phyloP scores from a whole-genome alignment of 176 grass and related monocot genomes.

The Ampelocalamus luodianensis region DNA sequence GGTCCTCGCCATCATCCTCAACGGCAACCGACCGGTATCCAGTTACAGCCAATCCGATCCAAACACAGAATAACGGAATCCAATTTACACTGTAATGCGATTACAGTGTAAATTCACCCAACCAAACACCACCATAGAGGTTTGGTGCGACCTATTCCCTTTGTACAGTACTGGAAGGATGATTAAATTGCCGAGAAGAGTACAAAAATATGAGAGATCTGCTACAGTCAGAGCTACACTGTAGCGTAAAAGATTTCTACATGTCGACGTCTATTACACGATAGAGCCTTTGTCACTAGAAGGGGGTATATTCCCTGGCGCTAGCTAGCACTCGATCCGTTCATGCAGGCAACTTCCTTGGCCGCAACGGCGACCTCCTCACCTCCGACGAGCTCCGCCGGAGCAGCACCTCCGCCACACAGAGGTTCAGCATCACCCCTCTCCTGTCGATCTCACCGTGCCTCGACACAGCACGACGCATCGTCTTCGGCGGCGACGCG shows the following conservation, averaged over 20 bases:
- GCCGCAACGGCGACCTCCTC: constrained; percentile 37
- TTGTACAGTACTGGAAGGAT: no score
- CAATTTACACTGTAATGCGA: no score
- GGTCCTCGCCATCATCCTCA: no score
- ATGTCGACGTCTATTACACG: background rate
- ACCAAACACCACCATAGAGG: no score
- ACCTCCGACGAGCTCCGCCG: constrained; percentile 46
- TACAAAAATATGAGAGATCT: no score
- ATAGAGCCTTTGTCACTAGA: background rate
- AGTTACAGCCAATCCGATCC: no score
- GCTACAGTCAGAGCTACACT: no score
- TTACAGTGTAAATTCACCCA: no score
- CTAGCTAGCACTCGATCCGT: background rate
- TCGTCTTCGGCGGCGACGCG: background rate
- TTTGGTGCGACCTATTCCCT: no score
- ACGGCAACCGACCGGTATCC: no score
- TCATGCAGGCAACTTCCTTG: background rate
- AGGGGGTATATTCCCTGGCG: background rate
- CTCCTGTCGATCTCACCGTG: constrained; percentile 27
- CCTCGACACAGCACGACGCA: constrained; percentile 15
- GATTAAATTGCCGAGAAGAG: no score
- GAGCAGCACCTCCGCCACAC: constrained; percentile 31
- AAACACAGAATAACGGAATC: no score
- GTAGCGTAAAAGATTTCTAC: background rate
- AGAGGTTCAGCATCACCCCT: constrained; percentile 52